phyloP scores from a whole-genome alignment of 2,329 filamentous ascomycete species.

The Emericellopsis cladophorae region DNA sequence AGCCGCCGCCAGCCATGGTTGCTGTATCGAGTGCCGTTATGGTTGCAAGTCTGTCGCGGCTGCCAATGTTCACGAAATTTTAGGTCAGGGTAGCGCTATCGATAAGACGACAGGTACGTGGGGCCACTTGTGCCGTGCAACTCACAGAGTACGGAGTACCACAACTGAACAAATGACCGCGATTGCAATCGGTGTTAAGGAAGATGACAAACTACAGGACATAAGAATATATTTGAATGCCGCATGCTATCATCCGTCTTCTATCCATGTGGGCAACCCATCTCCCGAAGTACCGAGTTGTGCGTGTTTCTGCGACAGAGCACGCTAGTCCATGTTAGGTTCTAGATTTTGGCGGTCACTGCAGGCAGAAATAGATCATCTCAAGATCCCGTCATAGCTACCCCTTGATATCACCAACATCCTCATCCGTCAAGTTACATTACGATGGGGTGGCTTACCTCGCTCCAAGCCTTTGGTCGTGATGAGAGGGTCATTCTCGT shows the following conservation, averaged over 20 bases:
- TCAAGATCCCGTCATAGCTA: not conserved
- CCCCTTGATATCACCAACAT: not conserved
- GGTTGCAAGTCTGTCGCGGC: not conserved
- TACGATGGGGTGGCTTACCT: conserved; percentile 25
- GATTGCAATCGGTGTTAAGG: too few species aligned
- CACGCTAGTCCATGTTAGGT: not conserved
- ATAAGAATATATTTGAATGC: too few species aligned
- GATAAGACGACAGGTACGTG: not conserved
- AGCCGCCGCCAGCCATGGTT: conserved; percentile 65
- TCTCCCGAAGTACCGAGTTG: too few species aligned
- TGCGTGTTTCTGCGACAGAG: not conserved
- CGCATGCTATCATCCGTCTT: too few species aligned
- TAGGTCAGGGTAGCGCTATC: not conserved
- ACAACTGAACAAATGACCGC: too few species aligned
- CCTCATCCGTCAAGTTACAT: not conserved
- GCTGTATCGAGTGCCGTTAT: conserved; percentile 5
- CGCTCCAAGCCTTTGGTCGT: conserved; percentile 19
- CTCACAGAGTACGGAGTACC: too few species aligned
- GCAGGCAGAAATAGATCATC: not conserved
- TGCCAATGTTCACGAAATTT: not conserved
- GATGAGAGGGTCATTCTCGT: conserved; percentile 42
- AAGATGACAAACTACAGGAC: too few species aligned
- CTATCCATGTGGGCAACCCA: too few species aligned
- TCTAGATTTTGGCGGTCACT: not conserved
- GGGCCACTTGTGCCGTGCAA: not conserved